phyloP scores from a whole-genome alignment of 2,329 filamentous ascomycete species.

The Mycosphaerella sp. region DNA sequence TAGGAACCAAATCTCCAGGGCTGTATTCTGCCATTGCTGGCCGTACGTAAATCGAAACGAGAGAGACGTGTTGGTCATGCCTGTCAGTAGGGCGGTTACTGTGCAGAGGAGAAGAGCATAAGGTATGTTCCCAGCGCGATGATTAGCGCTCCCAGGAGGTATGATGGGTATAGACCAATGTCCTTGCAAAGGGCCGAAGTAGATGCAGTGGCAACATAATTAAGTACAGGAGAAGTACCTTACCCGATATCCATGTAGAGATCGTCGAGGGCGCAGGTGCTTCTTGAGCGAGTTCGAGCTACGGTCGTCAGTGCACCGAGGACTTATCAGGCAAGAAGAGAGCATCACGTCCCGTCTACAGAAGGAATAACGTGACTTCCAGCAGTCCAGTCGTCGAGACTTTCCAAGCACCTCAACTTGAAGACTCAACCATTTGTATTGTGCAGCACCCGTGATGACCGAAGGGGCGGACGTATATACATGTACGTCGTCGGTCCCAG shows the following conservation, averaged over 20 bases:
- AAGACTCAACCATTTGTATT: neutral
- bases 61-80: neutral
- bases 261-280: slow-evolving; percentile 6
- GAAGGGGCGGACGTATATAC: no score
- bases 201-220: neutral
- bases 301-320: slow-evolving; percentile 3
- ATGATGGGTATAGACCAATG: slow-evolving; percentile 10
- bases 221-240: no score
- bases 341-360: neutral
- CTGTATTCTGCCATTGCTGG: slow-evolving; percentile 5
- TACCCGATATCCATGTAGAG: no score
- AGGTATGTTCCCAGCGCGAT: slow-evolving; percentile 8
- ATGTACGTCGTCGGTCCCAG: no score
- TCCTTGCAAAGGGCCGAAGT: slow-evolving; percentile 6
- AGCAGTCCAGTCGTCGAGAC: slow-evolving; percentile 14
- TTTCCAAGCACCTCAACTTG: slow-evolving; percentile 8
- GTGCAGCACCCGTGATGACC: no score
- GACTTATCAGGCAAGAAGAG: slow-evolving; percentile 5
- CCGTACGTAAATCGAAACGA: neutral
- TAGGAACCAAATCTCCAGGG: slow-evolving; percentile 28
- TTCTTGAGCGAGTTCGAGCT: neutral
- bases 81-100: no score
- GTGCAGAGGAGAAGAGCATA: no score
- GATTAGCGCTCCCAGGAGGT: slow-evolving; percentile 9
- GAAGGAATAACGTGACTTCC: slow-evolving; percentile 14